Percentiles rank a stretch among this genome's conserved stretches.
phyloP scores from a whole-genome alignment of 225 moss, liverwort and hornwort genomes.

The Polytrichum commune region DNA sequence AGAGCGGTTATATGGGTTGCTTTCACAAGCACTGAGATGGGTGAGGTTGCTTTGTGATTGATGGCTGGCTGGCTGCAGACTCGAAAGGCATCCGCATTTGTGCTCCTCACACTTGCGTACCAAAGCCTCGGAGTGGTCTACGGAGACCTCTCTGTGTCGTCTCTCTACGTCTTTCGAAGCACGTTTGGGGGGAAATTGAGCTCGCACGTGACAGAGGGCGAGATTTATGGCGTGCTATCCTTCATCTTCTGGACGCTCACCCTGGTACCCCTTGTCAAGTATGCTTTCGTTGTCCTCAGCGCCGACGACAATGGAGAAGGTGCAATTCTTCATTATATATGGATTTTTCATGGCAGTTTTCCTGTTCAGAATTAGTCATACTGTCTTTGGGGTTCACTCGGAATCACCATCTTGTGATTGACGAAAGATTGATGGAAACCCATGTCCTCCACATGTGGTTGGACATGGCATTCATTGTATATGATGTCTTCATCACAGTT shows the following conservation, averaged over 20 bases:
- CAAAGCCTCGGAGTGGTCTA: constrained; percentile 86
- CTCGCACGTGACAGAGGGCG: constrained; percentile 31
- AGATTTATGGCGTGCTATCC: constrained; percentile 65
- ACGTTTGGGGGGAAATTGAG: constrained; percentile 43
- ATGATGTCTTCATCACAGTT: too few species aligned
- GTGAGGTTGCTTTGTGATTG: not conserved
- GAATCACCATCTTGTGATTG: too few species aligned
- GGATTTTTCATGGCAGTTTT: too few species aligned
- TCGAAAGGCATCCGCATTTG: constrained; percentile 24
- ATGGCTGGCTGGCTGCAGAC: constrained; percentile 13
- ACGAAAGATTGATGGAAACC: too few species aligned
- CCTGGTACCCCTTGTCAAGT: constrained; percentile 62
- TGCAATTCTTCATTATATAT: constrained; percentile 10
- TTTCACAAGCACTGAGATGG: not conserved
- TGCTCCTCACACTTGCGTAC: constrained; percentile 69
- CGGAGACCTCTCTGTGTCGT: constrained; percentile 70
- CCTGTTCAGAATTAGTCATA: too few species aligned
- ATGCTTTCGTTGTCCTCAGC: constrained; percentile 62
- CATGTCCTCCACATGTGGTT: too few species aligned
- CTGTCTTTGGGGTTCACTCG: too few species aligned
- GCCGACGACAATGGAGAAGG: constrained; percentile 85
- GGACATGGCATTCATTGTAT: too few species aligned
- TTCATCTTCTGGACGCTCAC: constrained; percentile 75
- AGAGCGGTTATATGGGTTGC: too few species aligned
- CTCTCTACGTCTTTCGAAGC: constrained; percentile 71